Base-by-base conservation (phyloP, 2,329 filamentous ascomycete species). In the Clarireedia sp. region DNA sequence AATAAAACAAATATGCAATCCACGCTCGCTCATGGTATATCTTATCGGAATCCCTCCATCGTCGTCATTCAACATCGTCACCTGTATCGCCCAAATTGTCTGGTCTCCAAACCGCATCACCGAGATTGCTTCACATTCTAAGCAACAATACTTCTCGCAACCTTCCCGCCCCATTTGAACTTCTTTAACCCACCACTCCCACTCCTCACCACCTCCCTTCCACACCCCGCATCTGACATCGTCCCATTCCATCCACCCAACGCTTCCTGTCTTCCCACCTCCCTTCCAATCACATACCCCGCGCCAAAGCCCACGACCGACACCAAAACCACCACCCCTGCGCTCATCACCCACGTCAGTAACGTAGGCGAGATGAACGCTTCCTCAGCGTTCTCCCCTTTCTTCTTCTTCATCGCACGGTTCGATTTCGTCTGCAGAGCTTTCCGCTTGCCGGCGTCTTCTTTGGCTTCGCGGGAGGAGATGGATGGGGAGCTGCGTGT, bases 291-390 rank as follows among this genome's bases (percentile, higher is more conserved):
- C 23, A 85, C 82, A 63, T 85, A 86, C 10, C 84, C 83, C 8
- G 83, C 83, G 2, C 83, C 82, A 61, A 87, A 87, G 2, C 83
- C 83, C 36, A 87, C 82, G 1, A 85, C 83, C 7, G 80, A 83
- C 3, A 87, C 79, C 10, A 87, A 74, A 8, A 87, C 82, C 1
- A 87, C 80, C 1, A 86, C 83, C 17, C 84, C 83, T 7, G 83
- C 83, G 55, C 80, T 82, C 53, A 86, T 76, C 5, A 83, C 80
- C 68, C 82, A 86, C 0, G 82, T 82, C 49, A 85, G 67, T 7
- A 85, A 69, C 1, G 82, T 84, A 36, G 82, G 81, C 50, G 77
- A 82, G 51, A 85, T 75, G 37, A 77, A 65, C 2, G 74, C 65
- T 7, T 69, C 62, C 8, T 67, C 63, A 2, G 8, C 40, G 2